Conservation (phyloP, 768 basidiomycete genomes). For the Suillus weaverae region DNA sequence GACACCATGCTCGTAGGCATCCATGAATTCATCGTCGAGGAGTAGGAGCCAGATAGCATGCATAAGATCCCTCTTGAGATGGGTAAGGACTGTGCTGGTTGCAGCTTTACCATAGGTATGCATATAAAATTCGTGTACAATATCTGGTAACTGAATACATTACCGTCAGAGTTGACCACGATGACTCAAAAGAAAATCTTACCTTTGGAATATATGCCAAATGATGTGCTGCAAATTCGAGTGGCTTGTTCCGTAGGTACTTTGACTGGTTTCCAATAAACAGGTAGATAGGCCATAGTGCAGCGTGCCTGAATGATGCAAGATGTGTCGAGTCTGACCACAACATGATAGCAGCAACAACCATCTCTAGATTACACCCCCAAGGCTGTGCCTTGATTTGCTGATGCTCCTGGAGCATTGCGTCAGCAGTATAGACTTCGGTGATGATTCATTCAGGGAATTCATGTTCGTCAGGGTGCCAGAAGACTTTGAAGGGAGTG, state of each 20-base stretch:
- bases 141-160: slow-evolving; percentile 19
- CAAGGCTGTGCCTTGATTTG: neutral
- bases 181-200: neutral
- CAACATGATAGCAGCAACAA: slow-evolving; percentile 22
- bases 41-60: slow-evolving; percentile 25
- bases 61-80: slow-evolving; percentile 23
- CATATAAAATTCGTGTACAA: slow-evolving; percentile 13
- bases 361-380: slow-evolving; percentile 17
- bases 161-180: neutral
- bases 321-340: slow-evolving; percentile 27
- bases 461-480: slow-evolving; percentile 4
- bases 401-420: slow-evolving; percentile 5
- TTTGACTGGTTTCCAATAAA: slow-evolving; percentile 12
- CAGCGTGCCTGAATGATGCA: slow-evolving; percentile 18
- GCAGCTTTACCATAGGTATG: too few species aligned
- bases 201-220: slow-evolving; percentile 23
- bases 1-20: slow-evolving; percentile 24
- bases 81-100: slow-evolving; percentile 12
- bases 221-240: slow-evolving; percentile 18
- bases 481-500: slow-evolving; percentile 8
- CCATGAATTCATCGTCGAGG: slow-evolving; percentile 23
- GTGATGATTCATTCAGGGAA: neutral
- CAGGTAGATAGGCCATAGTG: slow-evolving; percentile 19
- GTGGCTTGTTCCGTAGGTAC: slow-evolving; percentile 10
- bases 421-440: slow-evolving; percentile 1